Evolutionary conservation across 805 yeast genomes (phyloP), one percentile per base, ranked within the genome.

Genomic region (Candida wancherniae): DNA sequence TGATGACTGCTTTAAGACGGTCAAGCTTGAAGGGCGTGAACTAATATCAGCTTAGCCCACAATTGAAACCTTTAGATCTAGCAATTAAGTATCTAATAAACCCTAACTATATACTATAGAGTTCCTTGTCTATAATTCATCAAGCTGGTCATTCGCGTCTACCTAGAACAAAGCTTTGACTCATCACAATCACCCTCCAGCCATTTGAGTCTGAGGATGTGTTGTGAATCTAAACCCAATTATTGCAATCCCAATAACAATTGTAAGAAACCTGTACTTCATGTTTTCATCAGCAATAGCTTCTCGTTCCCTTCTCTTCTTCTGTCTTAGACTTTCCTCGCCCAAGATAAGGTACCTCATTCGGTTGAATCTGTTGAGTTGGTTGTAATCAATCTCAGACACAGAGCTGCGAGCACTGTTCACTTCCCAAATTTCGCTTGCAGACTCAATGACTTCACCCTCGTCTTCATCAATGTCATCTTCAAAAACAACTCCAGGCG

Each of bases 201-300:
- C 20, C 18, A 30, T 31, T 12, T 37, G 41, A 8, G 26, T 40
- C 9, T 34, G 47, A 9, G 43, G 52, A 25, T 37, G 42, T n/a
- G 48, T 47, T 18, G 68, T 58, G 34, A 63, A 58, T 33, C 57
- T 53, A 22, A 63, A 44, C 1, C 67, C 69, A 23, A 66, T 47
- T 22, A 66, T 57, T 36, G 61, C 49, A 4, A 66, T 65, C 12
- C 70, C 71, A 22, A 66, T 45, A 7, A 68, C 64, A 20, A 66
- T 55, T 26, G 67, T 58, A 24, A 66, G 50, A 33, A 66, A 66
- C 44, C 63, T 66, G 40, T 61, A 61, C 47, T 59, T 62, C 36
- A 66, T 48, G 21, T 52, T 47, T 40, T 66, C 71, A 29, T 66
- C 71, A 19, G 58, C 64, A 20, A 57, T 42, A 11, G 41, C 36